phyloP scores from a whole-genome alignment of 495 filamentous ascomycete species.

The Mytilinidion resinicola region DNA sequence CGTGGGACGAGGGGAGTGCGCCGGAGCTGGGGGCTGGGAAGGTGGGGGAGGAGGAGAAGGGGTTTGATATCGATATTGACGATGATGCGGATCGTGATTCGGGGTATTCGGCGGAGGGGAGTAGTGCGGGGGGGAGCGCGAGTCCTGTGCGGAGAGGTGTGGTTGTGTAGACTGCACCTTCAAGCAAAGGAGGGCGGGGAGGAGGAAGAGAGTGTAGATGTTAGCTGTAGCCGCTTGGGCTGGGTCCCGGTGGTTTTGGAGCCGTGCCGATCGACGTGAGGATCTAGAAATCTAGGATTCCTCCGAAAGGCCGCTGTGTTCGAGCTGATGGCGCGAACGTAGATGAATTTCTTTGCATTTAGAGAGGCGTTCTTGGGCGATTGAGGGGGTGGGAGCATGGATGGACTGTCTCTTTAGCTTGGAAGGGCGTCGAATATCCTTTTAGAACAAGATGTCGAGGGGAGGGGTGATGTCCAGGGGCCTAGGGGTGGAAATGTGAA shows the following conservation, averaged over 20 bases:
- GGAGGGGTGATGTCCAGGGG: no score
- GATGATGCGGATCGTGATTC: conserved; percentile 29
- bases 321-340: no score
- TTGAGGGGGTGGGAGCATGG: no score
- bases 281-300: no score
- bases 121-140: conserved; percentile 20
- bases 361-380: no score
- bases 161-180: not conserved
- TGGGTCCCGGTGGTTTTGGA: not conserved
- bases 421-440: no score
- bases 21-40: conserved; percentile 24
- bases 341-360: no score
- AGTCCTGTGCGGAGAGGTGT: conserved; percentile 26
- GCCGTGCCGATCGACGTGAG: no score
- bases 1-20: conserved; percentile 50
- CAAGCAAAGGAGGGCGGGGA: not conserved
- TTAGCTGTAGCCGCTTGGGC: not conserved
- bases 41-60: conserved; percentile 38
- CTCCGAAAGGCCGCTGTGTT: no score
- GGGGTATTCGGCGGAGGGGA: conserved; percentile 26
- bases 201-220: not conserved
- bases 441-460: no score
- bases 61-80: conserved; percentile 85
- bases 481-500: no score
- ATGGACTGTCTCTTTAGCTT: no score